Percentiles rank a stretch among this genome's conserved stretches.
Evolutionary conservation across 2,329 filamentous ascomycete species (phyloP).

Genomic region (Alternaria sp.): DNA sequence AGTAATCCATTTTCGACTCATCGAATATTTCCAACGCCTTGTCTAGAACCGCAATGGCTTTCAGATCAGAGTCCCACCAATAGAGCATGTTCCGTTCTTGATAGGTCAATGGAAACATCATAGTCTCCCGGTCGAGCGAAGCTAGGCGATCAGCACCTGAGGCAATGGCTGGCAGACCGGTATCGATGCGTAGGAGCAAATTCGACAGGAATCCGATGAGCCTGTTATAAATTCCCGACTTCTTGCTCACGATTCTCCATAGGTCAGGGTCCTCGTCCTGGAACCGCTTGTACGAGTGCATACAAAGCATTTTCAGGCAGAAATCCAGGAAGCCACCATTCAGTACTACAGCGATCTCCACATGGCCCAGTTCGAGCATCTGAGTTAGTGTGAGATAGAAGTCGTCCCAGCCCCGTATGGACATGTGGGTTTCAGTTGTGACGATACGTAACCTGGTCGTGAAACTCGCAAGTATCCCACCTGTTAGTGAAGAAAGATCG

Average conservation of each 20-base stretch:
- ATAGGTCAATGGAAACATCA: constrained; percentile 40
- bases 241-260: constrained; percentile 43
- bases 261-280: constrained; percentile 30
- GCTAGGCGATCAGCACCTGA: constrained; percentile 29
- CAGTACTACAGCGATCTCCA: constrained; percentile 40
- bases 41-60: constrained; percentile 44
- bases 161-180: constrained; percentile 21
- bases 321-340: constrained; percentile 38
- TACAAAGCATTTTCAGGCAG: constrained; percentile 40
- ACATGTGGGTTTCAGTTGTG: constrained; percentile 32
- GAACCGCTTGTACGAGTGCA: constrained; percentile 33
- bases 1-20: constrained; percentile 35
- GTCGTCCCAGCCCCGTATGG: constrained; percentile 48
- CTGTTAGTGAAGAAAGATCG: constrained; percentile 17
- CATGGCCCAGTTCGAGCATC: constrained; percentile 37
- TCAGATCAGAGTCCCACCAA: constrained; percentile 41
- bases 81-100: constrained; percentile 33
- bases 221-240: constrained; percentile 40
- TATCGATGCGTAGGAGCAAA: constrained; percentile 40
- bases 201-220: constrained; percentile 41
- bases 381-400: constrained; percentile 44
- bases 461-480: constrained; percentile 31
- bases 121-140: constrained; percentile 27
- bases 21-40: constrained; percentile 48
- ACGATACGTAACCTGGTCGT: constrained; percentile 28